Evolutionary conservation across 768 basidiomycete genomes (phyloP).

Genomic region (Collybiopsis luxurians): DNA sequence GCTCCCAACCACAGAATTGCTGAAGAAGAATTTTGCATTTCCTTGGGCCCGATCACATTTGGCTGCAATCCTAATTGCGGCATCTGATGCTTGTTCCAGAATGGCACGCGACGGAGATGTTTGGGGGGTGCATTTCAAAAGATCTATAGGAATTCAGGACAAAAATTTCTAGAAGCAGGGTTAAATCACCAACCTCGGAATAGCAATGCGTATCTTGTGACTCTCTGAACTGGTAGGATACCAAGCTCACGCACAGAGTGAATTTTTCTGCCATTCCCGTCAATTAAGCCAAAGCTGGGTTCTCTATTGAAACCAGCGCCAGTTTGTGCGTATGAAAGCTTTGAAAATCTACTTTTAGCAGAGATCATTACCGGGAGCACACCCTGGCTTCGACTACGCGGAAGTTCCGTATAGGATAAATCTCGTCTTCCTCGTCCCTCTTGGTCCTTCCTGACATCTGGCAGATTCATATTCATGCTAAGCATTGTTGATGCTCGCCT

Average conservation of each 20-base stretch:
- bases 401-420: neutral
- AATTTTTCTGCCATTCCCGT: constrained; percentile 2
- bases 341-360: neutral
- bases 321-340: too few species aligned
- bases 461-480: neutral
- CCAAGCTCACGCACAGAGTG: constrained; percentile 56
- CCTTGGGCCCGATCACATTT: constrained; percentile 61
- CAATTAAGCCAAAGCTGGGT: neutral
- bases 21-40: constrained; percentile 35
- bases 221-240: constrained; percentile 62
- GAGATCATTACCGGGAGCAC: neutral
- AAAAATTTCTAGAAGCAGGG: neutral
- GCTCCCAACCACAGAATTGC: neutral
- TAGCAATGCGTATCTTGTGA: constrained; percentile 65
- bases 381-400: neutral
- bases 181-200: constrained; percentile 46
- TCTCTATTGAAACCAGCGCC: neutral
- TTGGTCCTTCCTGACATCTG: neutral
- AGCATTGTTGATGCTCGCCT: neutral
- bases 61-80: constrained; percentile 54
- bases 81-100: constrained; percentile 57
- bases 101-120: constrained; percentile 51
- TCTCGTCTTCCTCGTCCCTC: neutral
- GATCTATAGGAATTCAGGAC: constrained; percentile 34
- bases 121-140: constrained; percentile 52